These are phyloP conservation scores for Bocquillonia castaneifolia DNA, from an alignment of 441 rosid genomes.

Conservation along the genomic window DNA sequence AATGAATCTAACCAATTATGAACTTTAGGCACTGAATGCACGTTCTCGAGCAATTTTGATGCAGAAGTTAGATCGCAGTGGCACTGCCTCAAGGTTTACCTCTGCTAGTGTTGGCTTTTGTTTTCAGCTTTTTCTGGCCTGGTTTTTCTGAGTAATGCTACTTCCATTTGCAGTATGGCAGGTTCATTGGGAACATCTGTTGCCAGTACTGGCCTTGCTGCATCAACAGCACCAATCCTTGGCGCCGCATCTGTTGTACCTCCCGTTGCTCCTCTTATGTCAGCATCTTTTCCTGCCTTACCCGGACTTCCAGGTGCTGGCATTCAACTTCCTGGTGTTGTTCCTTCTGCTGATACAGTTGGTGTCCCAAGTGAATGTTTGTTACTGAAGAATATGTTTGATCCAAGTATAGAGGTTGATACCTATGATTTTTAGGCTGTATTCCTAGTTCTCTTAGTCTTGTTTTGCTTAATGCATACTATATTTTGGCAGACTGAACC, in stretches of 20 bases:
- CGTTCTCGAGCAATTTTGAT: constrained; percentile 82
- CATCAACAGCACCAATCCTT: constrained; percentile 39
- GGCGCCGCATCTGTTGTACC: constrained; percentile 43
- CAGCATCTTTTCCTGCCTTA: constrained; percentile 43
- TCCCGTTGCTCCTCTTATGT: constrained; percentile 50
- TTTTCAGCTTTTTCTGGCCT: constrained; percentile 6
- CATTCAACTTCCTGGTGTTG: constrained; percentile 41
- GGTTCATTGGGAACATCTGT: constrained; percentile 33
- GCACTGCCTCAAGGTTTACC: constrained; percentile 65
- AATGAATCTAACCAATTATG: constrained; percentile 16
- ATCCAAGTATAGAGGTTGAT: constrained; percentile 73
- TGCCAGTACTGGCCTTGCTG: constrained; percentile 37
- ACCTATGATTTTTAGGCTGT: background rate
- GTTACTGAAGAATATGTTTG: constrained; percentile 92
- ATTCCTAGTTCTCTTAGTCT: background rate
- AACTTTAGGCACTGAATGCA: constrained; percentile 76
- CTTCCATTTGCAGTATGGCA: constrained; percentile 34
- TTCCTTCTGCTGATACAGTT: constrained; percentile 50
- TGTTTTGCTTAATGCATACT: background rate
- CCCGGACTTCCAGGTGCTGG: constrained; percentile 48
- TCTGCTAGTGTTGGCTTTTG: constrained; percentile 9
- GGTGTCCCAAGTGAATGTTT: constrained; percentile 86
- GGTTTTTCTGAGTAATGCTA: constrained; percentile 11
- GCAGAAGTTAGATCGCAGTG: constrained; percentile 91
- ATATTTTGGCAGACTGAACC: constrained; percentile 59